Evolutionary conservation across 1,284 basidiomycete species (phyloP).

Genomic region (Heliocybe sulcata): DNA sequence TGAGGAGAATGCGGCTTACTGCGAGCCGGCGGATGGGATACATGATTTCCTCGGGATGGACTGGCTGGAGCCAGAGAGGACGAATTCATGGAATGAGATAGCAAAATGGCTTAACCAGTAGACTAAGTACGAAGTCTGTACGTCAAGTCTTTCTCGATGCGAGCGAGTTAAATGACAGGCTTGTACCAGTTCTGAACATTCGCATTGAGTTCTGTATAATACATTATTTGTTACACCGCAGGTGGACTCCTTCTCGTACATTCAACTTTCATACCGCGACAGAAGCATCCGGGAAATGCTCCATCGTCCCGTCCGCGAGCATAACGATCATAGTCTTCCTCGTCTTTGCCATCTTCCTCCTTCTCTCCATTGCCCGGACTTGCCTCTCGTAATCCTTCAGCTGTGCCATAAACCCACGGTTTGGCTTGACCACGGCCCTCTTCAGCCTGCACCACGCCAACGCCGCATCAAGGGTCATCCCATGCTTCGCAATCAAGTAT

Average conservation of each 20-base stretch:
- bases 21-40: constrained; percentile 40
- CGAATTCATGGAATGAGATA: constrained; percentile 35
- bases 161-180: no score
- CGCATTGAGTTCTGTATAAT: no score
- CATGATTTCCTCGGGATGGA: constrained; percentile 47
- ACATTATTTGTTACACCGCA: no score
- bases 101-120: constrained; percentile 33
- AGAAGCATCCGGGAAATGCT: not conserved
- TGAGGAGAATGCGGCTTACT: constrained; percentile 30
- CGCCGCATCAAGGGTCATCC: constrained; percentile 19
- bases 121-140: no score
- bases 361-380: not conserved
- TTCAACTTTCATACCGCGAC: not conserved
- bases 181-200: no score
- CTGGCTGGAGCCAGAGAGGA: constrained; percentile 51
- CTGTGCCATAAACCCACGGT: constrained; percentile 21
- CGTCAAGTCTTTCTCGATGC: no score
- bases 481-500: constrained; percentile 30
- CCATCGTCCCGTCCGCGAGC: not conserved
- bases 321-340: not conserved
- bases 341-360: not conserved
- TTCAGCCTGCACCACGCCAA: constrained; percentile 13
- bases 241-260: no score
- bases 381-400: constrained; percentile 16
- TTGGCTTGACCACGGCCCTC: constrained; percentile 20